Percentiles rank a stretch among this genome's conserved stretches.
phyloP scores from a whole-genome alignment of 352 stramenopile genomes.

The Bremia lactucae region DNA sequence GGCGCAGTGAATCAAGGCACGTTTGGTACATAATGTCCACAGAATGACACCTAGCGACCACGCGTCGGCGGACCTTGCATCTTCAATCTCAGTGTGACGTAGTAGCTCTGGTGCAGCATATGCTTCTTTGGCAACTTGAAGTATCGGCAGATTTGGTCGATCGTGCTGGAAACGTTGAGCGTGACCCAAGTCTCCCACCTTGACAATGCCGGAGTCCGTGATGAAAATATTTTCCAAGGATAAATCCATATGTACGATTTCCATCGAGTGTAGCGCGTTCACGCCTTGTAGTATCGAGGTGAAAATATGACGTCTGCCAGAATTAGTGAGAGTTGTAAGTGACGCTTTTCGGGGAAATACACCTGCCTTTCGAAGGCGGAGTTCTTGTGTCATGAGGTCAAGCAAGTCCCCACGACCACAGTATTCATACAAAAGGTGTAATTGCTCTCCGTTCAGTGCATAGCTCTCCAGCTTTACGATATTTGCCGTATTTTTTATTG shows the following conservation, averaged over 20 bases:
- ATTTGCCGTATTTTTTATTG: slow-evolving; percentile 22
- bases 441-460: slow-evolving; percentile 34
- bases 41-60: slow-evolving; percentile 70
- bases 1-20: slow-evolving; percentile 35
- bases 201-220: slow-evolving; percentile 60
- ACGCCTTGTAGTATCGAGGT: slow-evolving; percentile 79
- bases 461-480: slow-evolving; percentile 44
- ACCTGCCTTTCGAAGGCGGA: slow-evolving; percentile 30
- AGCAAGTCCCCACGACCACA: slow-evolving; percentile 56
- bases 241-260: slow-evolving; percentile 89
- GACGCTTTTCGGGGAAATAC: slow-evolving; percentile 13
- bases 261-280: slow-evolving; percentile 67
- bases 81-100: slow-evolving; percentile 14
- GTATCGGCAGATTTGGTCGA: slow-evolving; percentile 10
- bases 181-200: slow-evolving; percentile 88
- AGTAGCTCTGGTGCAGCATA: slow-evolving; percentile 67
- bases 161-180: slow-evolving; percentile 27
- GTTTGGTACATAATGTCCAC: slow-evolving; percentile 53
- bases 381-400: slow-evolving; percentile 36
- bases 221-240: slow-evolving; percentile 93
- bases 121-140: slow-evolving; percentile 42
- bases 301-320: slow-evolving; percentile 31
- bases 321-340: slow-evolving; percentile 30
- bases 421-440: slow-evolving; percentile 60
- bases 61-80: slow-evolving; percentile 47